Percentiles rank a stretch among this genome's conserved stretches.
These are phyloP conservation scores for Thelonectria discophora DNA, from an alignment of 2,329 filamentous ascomycete genomes.

Conservation along the genomic window DNA sequence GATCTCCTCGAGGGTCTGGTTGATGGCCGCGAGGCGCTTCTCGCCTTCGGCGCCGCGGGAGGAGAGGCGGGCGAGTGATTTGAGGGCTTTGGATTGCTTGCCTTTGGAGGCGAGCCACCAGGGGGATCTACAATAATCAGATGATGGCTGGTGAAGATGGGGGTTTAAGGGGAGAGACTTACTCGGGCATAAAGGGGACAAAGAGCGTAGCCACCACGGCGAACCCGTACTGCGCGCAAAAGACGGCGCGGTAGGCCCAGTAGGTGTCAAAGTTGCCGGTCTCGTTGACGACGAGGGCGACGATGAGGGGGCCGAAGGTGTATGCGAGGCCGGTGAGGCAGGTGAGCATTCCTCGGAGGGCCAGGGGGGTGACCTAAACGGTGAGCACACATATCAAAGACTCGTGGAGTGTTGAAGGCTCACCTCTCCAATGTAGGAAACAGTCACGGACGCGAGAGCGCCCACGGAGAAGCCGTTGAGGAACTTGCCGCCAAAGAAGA, in stretches of 20 bases:
- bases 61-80: conserved; percentile 24
- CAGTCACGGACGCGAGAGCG: conserved; percentile 38
- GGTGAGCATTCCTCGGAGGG: conserved; percentile 30
- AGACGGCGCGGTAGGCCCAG: conserved; percentile 33
- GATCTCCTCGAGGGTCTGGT: conserved; percentile 27
- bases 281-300: conserved; percentile 28
- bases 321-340: conserved; percentile 29
- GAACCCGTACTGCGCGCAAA: conserved; percentile 30
- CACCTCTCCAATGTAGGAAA: conserved; percentile 47
- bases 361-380: neutral
- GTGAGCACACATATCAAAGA: neutral
- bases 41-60: conserved; percentile 20
- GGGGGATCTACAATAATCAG: conserved; percentile 17
- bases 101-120: conserved; percentile 28
- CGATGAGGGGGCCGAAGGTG: conserved; percentile 29
- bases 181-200: conserved; percentile 31
- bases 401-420: neutral
- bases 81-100: conserved; percentile 24
- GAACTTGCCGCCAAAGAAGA: conserved; percentile 55
- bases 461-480: conserved; percentile 52
- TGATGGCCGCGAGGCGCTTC: conserved; percentile 30
- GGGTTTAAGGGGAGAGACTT: neutral
- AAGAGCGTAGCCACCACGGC: conserved; percentile 24
- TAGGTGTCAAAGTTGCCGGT: conserved; percentile 19
- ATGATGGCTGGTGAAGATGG: too few relatives aligned